phyloP scores from a whole-genome alignment of 1,284 basidiomycete species.

The Ceratobasidium sp. region DNA sequence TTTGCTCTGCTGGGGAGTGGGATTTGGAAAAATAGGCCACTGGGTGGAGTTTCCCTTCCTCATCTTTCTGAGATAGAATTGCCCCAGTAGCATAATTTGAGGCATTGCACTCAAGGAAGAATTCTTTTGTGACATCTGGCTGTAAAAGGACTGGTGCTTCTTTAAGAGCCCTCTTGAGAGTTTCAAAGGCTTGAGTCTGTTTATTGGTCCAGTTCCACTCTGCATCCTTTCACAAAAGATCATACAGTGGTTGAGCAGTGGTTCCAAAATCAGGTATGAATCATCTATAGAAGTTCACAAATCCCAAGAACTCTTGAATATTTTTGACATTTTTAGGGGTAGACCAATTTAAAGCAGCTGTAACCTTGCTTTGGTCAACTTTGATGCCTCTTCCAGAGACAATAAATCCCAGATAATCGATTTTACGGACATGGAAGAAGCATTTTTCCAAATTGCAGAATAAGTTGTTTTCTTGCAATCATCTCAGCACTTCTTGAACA shows the following conservation, averaged over 20 bases:
- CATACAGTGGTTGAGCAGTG: constrained; percentile 46
- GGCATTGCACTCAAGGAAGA: constrained; percentile 17
- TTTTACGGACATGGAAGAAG: constrained; percentile 48
- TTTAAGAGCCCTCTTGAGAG: not conserved
- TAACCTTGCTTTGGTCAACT: constrained; percentile 12
- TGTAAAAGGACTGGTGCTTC: constrained; percentile 1
- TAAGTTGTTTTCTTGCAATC: constrained; percentile 35
- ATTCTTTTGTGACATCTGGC: not conserved
- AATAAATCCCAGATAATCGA: constrained; percentile 45
- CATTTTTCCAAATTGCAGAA: constrained; percentile 47
- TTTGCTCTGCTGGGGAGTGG: not conserved
- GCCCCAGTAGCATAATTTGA: constrained; percentile 26
- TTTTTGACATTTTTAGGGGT: not conserved
- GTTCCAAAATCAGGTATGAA: constrained; percentile 49
- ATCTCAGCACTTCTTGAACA: constrained; percentile 38
- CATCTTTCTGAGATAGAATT: constrained; percentile 9
- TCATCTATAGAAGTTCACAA: constrained; percentile 48
- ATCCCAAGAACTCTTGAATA: constrained; percentile 23
- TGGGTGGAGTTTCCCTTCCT: constrained; percentile 23
- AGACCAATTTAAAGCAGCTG: not conserved
- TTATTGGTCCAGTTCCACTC: not conserved
- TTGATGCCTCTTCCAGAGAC: not conserved
- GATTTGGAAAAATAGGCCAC: constrained; percentile 5
- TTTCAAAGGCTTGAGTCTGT: not conserved
- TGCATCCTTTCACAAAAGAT: not conserved